Percentiles rank a stretch among this genome's conserved stretches.
These are phyloP conservation scores for Persicaria maculosa DNA, from an alignment of 148 eudicot genomes.

Conservation along the genomic window DNA sequence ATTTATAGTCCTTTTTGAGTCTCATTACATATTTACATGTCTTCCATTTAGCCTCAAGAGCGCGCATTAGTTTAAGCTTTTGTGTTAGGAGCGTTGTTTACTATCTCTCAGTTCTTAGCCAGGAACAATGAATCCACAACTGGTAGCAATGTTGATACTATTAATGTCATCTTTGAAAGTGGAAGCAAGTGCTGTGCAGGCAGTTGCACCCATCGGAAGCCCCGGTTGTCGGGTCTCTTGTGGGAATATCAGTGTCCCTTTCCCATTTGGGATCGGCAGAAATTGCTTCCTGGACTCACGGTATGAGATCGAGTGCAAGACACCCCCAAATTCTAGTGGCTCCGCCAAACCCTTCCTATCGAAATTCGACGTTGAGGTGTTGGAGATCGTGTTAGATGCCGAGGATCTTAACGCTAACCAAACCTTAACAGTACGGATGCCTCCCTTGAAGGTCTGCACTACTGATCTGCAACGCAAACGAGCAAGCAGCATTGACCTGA, in stretches of 20 bases:
- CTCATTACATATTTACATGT: no score
- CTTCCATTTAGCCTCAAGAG: no score
- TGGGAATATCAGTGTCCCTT: constrained; percentile 28
- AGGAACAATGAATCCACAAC: no score
- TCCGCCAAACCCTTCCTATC: constrained; percentile 18
- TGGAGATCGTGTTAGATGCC: background rate
- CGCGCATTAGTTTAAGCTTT: no score
- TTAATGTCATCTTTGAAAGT: background rate
- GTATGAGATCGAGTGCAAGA: constrained; percentile 19
- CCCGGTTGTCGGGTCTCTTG: constrained; percentile 22
- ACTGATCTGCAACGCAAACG: background rate
- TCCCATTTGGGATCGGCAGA: constrained; percentile 31
- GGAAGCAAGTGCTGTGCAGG: background rate
- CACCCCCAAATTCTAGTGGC: background rate
- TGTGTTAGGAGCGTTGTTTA: no score
- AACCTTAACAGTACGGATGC: background rate
- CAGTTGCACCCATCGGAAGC: constrained; percentile 13
- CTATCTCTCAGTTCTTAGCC: no score
- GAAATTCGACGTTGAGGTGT: constrained; percentile 15
- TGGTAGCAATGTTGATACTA: background rate
- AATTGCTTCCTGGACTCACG: constrained; percentile 15
- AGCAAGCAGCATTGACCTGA: constrained; percentile 9
- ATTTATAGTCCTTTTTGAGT: no score
- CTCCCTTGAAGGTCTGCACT: constrained; percentile 7
- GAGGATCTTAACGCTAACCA: background rate